These are phyloP conservation scores for Solanum chilense DNA, from an alignment of 257 asterid species.

Conservation along the genomic window DNA sequence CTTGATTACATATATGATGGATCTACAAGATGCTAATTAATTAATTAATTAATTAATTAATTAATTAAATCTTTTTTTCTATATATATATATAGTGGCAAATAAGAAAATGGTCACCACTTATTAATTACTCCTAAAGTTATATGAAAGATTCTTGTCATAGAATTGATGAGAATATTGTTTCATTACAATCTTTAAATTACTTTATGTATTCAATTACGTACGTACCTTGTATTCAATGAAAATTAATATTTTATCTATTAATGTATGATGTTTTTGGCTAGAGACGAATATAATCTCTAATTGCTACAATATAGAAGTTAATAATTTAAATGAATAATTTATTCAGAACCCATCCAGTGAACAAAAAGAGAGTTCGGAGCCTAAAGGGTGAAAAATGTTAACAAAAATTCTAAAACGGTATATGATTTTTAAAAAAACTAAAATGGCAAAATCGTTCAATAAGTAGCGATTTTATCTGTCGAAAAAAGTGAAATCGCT, in stretches of 20 bases:
- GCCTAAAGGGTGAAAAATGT: too few species aligned
- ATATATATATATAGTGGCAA: not conserved
- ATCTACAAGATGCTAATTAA: constrained; percentile 51
- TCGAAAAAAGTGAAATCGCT: too few species aligned
- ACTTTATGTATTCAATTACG: not conserved
- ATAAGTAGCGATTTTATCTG: too few species aligned
- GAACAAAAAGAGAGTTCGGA: too few species aligned
- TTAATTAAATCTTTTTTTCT: not conserved
- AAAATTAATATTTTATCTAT: not conserved
- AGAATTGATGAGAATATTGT: not conserved
- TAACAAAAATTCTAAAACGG: too few species aligned
- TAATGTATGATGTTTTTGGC: not conserved
- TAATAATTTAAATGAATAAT: too few species aligned
- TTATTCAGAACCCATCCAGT: too few species aligned
- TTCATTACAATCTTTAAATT: not conserved
- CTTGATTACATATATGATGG: constrained; percentile 87
- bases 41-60: not conserved
- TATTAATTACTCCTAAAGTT: not conserved
- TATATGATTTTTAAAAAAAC: too few species aligned
- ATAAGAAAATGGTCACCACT: not conserved
- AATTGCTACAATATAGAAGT: too few species aligned
- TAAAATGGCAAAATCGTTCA: too few species aligned
- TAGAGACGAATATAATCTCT: not conserved
- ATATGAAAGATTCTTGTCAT: not conserved
- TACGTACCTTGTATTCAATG: not conserved